Evolutionary conservation across 257 asterid genomes (phyloP).

Genomic region (Solanum corneliomulleri): DNA sequence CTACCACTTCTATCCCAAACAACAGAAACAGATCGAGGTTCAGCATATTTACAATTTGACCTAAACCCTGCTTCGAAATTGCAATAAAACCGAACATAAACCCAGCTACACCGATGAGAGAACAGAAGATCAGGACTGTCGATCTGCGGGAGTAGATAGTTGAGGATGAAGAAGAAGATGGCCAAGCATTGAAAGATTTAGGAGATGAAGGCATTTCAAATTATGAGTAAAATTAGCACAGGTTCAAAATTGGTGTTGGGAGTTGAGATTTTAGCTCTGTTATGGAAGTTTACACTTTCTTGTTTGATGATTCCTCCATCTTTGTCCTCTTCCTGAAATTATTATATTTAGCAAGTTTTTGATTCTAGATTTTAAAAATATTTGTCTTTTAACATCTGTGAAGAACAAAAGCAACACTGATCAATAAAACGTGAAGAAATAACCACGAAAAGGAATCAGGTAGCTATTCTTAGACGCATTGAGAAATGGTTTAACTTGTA

Average conservation of each 20-base stretch:
- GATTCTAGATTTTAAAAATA: too few species aligned
- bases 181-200: conserved; percentile 60
- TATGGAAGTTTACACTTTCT: neutral
- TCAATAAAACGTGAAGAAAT: too few species aligned
- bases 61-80: conserved; percentile 29
- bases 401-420: too few species aligned
- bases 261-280: neutral
- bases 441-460: too few species aligned
- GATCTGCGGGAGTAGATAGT: conserved; percentile 35
- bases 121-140: conserved; percentile 23
- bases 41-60: conserved; percentile 26
- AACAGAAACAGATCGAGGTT: conserved; percentile 65
- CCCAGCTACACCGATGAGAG: conserved; percentile 44
- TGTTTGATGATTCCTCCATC: neutral
- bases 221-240: neutral
- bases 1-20: conserved; percentile 58
- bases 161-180: conserved; percentile 23
- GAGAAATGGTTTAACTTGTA: too few species aligned
- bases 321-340: neutral
- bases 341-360: neutral
- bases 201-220: conserved; percentile 54
- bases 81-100: conserved; percentile 42
- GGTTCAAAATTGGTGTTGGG: neutral
- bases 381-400: neutral
- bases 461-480: too few species aligned